Evolutionary conservation across 345 rosid genomes (phyloP), one percentile per base, ranked within the genome.

Genomic region (Citrus mangshanensis): DNA sequence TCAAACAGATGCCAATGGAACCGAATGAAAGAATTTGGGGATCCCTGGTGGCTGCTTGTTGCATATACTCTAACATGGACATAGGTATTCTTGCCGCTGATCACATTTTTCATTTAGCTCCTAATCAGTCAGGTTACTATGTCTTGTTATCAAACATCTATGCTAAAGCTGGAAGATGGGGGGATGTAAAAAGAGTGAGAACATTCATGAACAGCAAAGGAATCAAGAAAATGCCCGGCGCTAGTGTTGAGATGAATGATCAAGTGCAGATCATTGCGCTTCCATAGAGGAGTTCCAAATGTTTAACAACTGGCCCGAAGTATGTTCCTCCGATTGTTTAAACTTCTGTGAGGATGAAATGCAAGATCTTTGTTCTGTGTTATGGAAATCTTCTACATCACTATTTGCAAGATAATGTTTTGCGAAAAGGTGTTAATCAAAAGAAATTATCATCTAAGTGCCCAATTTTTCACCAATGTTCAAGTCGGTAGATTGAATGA

Each of bases 11-110:
- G 95, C 87, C 87, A 13, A 6, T 87, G 78, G 88, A 86, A 76
- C 92, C 97, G 0, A 90, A 87, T 49, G 91, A 91, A 79, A 87
- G 92, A 81, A 87, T 93, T 80, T 93, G 94, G 97, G 95, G 95
- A 13, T 87, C 95, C 64, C 60, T 93, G 40, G 79, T 93, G 80
- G 90, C 93, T 70, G 92, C 94, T 79, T 93, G 92, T 58, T 72
- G 88, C 73, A 82, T 87, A 78, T 86, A 91, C 79, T 85, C 91
- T 0, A 77, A 86, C 76, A 86, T 86, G 89, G 81, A 86, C 7
- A 87, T 88, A 28, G 97, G 95, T 37, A 85, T 91, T 46, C 68
- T 91, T 51, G 97, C 95, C 62, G 95, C 94, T 70, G 94, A 91
- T 82, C 81, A 76, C 65, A 88, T 93, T 62, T 85, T 90, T 51